Evolutionary conservation across 768 basidiomycete genomes (phyloP).

Genomic region (Suillus luteus): DNA sequence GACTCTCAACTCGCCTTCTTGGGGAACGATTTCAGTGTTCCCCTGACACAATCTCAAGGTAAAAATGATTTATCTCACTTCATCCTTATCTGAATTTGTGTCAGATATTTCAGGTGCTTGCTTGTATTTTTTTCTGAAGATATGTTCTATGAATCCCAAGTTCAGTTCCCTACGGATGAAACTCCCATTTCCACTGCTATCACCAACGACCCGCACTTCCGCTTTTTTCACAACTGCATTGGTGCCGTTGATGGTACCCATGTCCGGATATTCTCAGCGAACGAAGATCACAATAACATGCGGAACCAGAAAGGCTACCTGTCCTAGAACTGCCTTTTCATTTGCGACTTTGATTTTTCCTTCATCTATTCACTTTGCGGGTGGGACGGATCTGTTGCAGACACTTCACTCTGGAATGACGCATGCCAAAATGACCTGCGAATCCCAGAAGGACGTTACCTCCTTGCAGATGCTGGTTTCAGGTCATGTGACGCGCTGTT

Average conservation of each 20-base stretch:
- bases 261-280: neutral
- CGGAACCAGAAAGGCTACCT: slow-evolving; percentile 20
- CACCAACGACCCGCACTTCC: neutral
- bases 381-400: slow-evolving; percentile 21
- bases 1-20: slow-evolving; percentile 7
- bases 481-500: slow-evolving; percentile 30
- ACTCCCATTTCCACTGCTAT: slow-evolving; percentile 4
- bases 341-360: slow-evolving; percentile 19
- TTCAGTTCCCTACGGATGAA: slow-evolving; percentile 1
- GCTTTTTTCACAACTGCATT: slow-evolving; percentile 7
- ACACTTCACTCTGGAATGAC: slow-evolving; percentile 17
- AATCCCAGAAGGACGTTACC: slow-evolving; percentile 3
- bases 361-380: slow-evolving; percentile 21
- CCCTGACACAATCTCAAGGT: slow-evolving; percentile 9
- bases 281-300: slow-evolving; percentile 12
- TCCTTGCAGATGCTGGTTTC: slow-evolving; percentile 20
- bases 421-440: slow-evolving; percentile 14
- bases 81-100: neutral
- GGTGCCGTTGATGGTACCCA: slow-evolving; percentile 8
- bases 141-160: slow-evolving; percentile 11
- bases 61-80: neutral
- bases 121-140: slow-evolving; percentile 11
- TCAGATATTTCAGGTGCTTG: slow-evolving; percentile 16
- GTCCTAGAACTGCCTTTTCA: slow-evolving; percentile 23
- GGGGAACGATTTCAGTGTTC: slow-evolving; percentile 2